Conservation (phyloP, 495 filamentous ascomycete species). For the Friedmanniomyces simplex region DNA sequence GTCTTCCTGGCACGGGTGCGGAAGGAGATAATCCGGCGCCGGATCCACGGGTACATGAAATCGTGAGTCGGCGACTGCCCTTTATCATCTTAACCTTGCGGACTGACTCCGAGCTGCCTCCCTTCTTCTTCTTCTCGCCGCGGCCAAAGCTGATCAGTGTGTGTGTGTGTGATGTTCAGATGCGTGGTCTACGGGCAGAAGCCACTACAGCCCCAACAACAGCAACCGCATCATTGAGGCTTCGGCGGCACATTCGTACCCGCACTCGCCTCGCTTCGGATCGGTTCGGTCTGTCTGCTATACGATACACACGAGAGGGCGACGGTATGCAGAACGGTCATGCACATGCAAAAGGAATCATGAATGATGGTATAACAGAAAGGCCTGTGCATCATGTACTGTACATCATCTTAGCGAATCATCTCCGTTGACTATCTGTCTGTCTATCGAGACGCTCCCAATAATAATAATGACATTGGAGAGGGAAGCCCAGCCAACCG, state of each 20-base stretch:
- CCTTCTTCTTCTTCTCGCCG: too few relatives aligned
- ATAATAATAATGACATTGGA: too few relatives aligned
- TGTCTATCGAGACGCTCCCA: too few relatives aligned
- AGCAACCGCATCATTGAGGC: background rate
- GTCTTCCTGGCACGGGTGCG: constrained; percentile 14
- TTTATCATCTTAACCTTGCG: background rate
- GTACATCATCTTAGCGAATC: too few relatives aligned
- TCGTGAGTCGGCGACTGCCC: background rate
- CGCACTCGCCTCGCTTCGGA: background rate
- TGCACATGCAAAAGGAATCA: too few relatives aligned
- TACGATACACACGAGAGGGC: too few relatives aligned
- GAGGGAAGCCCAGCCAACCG: too few relatives aligned
- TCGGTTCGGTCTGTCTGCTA: background rate
- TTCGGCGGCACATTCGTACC: background rate
- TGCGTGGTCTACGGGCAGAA: constrained; percentile 7
- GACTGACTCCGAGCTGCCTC: background rate
- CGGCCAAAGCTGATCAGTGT: too few relatives aligned
- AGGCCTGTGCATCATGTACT: too few relatives aligned
- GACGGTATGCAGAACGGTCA: too few relatives aligned
- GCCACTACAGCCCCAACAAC: background rate
- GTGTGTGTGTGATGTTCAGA: background rate
- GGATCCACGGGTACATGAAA: constrained; percentile 15
- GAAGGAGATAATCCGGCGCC: constrained; percentile 1
- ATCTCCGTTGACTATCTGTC: too few relatives aligned
- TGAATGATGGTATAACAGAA: too few relatives aligned